Evolutionary conservation across 2,329 filamentous ascomycete genomes (phyloP).

Genomic region (Nothopassalora personata): DNA sequence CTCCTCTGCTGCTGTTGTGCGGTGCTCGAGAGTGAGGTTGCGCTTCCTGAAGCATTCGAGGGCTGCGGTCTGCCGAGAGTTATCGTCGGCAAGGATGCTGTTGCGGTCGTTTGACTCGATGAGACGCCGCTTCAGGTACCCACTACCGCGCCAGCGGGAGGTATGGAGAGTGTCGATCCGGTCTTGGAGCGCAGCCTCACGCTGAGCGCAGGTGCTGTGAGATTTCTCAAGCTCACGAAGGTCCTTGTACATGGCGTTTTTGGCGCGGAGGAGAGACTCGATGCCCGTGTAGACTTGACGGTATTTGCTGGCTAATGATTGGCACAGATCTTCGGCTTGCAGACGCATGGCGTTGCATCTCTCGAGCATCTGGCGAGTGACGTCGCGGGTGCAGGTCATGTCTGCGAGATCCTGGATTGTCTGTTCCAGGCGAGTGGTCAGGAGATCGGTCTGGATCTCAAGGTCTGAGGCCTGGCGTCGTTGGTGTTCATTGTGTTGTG

Average conservation of each 20-base stretch:
- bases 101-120: neutral
- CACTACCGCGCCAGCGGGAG: neutral
- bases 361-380: neutral
- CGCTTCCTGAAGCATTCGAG: neutral
- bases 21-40: neutral
- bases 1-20: neutral
- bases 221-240: neutral
- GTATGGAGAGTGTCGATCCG: neutral
- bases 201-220: neutral
- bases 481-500: neutral
- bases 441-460: neutral
- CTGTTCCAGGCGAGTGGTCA: neutral
- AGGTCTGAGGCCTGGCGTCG: neutral
- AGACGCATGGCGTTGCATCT: neutral
- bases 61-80: neutral
- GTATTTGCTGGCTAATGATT: neutral
- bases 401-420: neutral
- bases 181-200: neutral
- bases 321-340: neutral
- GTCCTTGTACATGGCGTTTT: neutral
- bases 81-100: neutral
- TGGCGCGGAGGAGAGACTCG: neutral
- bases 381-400: neutral
- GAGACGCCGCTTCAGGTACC: neutral
- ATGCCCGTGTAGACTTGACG: too few relatives aligned